Conservation (phyloP, 2,329 filamentous ascomycete genomes). For the Penicillium sp. region DNA sequence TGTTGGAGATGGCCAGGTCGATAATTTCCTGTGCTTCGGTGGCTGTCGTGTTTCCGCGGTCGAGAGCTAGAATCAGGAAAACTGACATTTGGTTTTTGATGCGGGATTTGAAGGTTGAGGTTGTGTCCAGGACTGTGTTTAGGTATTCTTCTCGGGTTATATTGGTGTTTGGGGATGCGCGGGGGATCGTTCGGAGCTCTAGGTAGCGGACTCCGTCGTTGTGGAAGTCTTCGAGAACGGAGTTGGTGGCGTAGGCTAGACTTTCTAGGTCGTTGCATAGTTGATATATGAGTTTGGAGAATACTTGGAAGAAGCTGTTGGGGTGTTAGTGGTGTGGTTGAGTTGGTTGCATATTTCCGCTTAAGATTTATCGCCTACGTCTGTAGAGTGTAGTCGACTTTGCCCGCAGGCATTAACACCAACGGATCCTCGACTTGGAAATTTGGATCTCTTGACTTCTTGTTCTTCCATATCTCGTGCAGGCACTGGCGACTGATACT, state of each 20-base stretch:
- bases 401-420: constrained; percentile 66
- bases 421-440: constrained; percentile 67
- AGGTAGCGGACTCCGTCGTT: constrained; percentile 73
- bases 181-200: constrained; percentile 78
- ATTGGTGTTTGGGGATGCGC: constrained; percentile 55
- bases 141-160: constrained; percentile 67
- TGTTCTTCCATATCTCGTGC: constrained; percentile 70
- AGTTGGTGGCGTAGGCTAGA: constrained; percentile 62
- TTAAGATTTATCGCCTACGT: constrained; percentile 55
- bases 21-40: constrained; percentile 65
- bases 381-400: constrained; percentile 68
- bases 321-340: neutral
- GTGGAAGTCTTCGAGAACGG: constrained; percentile 67
- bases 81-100: constrained; percentile 52
- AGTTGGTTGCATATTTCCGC: neutral
- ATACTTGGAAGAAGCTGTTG: constrained; percentile 73
- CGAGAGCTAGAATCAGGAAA: constrained; percentile 71
- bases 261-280: constrained; percentile 65
- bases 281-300: constrained; percentile 76
- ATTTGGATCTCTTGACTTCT: constrained; percentile 52
- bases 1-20: constrained; percentile 60
- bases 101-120: constrained; percentile 52
- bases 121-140: constrained; percentile 63
- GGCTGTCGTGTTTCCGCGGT: constrained; percentile 62
- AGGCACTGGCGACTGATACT: constrained; percentile 73